phyloP scores from a whole-genome alignment of 1,284 basidiomycete species.

The Cutaneotrichosporon curvatum region DNA sequence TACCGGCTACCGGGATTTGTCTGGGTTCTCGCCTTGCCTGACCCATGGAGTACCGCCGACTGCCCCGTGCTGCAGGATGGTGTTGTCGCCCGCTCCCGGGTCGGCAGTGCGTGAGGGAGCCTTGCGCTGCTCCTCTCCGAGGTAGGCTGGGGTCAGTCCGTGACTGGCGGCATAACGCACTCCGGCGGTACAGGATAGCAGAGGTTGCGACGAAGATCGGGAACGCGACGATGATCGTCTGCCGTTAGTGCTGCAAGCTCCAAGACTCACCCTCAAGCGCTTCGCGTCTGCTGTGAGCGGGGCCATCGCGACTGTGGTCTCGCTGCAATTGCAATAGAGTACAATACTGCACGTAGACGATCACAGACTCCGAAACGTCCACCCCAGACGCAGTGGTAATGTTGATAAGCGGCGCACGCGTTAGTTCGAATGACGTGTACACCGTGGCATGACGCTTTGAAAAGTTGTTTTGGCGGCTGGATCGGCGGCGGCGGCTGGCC shows the following conservation, averaged over 20 bases:
- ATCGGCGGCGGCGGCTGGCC: too few relatives aligned
- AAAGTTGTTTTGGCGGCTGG: constrained; percentile 10
- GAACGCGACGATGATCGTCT: constrained; percentile 43
- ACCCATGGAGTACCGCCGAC: constrained; percentile 32
- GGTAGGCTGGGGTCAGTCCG: constrained; percentile 22
- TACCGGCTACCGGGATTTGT: too few relatives aligned
- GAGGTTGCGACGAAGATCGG: constrained; percentile 41
- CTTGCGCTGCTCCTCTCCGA: constrained; percentile 40
- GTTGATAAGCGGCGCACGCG: neutral
- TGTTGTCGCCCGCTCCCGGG: constrained; percentile 5
- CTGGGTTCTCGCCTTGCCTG: constrained; percentile 5
- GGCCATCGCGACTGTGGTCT: too few relatives aligned
- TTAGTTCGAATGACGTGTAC: constrained; percentile 1
- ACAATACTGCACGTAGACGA: too few relatives aligned
- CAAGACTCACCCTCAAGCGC: constrained; percentile 30
- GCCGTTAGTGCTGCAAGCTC: constrained; percentile 1
- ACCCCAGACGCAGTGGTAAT: neutral
- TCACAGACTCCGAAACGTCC: too few relatives aligned
- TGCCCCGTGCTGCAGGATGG: constrained; percentile 4
- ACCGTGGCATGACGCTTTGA: constrained; percentile 1
- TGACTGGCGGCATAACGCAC: constrained; percentile 20
- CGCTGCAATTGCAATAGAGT: too few relatives aligned
- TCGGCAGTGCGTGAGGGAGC: constrained; percentile 18
- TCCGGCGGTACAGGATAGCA: constrained; percentile 40
- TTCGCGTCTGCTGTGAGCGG: constrained; percentile 34